Evolutionary conservation across 2,329 filamentous ascomycete species (phyloP).

Genomic region (Alternaria burnsii): DNA sequence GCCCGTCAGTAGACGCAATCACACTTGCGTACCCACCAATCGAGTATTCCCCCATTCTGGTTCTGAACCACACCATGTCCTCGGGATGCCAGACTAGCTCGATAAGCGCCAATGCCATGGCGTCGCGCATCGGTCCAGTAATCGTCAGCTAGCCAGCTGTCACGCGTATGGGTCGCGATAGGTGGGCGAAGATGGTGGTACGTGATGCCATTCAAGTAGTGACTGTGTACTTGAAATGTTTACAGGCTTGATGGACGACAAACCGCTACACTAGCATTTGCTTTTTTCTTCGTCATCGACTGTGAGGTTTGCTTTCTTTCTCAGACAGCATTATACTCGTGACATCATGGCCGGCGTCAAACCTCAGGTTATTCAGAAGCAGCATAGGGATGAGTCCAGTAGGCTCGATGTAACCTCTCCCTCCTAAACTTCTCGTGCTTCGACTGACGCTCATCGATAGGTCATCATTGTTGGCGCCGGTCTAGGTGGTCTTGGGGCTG

Average conservation of each 20-base stretch:
- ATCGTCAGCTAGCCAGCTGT: constrained; percentile 16
- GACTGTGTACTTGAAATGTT: constrained; percentile 11
- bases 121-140: constrained; percentile 11
- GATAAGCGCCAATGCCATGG: constrained; percentile 23
- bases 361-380: constrained; percentile 38
- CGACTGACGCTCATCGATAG: constrained; percentile 17
- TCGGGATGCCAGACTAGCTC: constrained; percentile 3
- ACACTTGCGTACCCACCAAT: constrained; percentile 14
- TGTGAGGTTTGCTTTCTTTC: background rate
- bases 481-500: constrained; percentile 62
- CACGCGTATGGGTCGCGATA: constrained; percentile 23
- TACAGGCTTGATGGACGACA: constrained; percentile 5
- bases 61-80: background rate
- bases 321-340: constrained; percentile 3
- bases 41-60: constrained; percentile 17
- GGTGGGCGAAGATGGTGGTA: constrained; percentile 36
- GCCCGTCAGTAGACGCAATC: constrained; percentile 17
- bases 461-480: constrained; percentile 65
- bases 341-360: constrained; percentile 39
- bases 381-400: constrained; percentile 32
- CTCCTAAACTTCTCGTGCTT: background rate
- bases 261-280: background rate
- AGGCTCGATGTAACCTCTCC: constrained; percentile 37
- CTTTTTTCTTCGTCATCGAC: background rate
- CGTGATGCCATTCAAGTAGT: constrained; percentile 13